A percentile compares a stretch with the other conserved stretches of the same genome.
These are phyloP conservation scores for Castanopsis chinensis DNA, from an alignment of 306 rosid genomes.

Conservation along the genomic window DNA sequence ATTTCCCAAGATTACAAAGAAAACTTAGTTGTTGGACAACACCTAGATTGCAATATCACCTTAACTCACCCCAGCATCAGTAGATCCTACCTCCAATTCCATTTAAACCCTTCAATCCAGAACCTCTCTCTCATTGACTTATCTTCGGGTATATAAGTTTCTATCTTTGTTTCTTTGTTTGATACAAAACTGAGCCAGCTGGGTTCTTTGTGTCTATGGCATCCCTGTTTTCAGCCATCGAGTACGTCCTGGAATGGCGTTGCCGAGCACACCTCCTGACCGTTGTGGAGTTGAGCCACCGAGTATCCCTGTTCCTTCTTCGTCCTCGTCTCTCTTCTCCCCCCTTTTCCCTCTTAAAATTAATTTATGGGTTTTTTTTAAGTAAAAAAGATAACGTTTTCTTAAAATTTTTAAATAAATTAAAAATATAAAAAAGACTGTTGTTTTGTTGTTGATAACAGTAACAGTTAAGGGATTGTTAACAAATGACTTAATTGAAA, in stretches of 20 bases:
- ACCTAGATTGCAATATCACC: slow-evolving; percentile 63
- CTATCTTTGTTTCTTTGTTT: neutral
- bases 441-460: too few species aligned
- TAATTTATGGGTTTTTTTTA: too few species aligned
- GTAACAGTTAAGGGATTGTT: accelerated
- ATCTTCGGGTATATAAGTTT: slow-evolving; percentile 48
- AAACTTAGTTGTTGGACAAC: slow-evolving; percentile 53
- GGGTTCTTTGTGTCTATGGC: too few species aligned
- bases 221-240: too few species aligned
- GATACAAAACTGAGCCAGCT: neutral
- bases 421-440: too few species aligned
- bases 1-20: slow-evolving; percentile 29
- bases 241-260: too few species aligned
- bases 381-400: too few species aligned
- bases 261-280: accelerated
- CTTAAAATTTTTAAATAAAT: too few species aligned
- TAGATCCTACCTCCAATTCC: slow-evolving; percentile 75
- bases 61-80: slow-evolving; percentile 83
- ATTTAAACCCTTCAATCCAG: slow-evolving; percentile 39
- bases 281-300: accelerated
- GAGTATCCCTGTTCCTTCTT: too few species aligned
- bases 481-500: too few species aligned
- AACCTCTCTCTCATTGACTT: slow-evolving; percentile 57
- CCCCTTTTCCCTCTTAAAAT: too few species aligned
- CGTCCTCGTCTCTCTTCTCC: too few species aligned